Base-by-base conservation (phyloP, 108 stramenopile species). In the Cyclotella cryptica region DNA sequence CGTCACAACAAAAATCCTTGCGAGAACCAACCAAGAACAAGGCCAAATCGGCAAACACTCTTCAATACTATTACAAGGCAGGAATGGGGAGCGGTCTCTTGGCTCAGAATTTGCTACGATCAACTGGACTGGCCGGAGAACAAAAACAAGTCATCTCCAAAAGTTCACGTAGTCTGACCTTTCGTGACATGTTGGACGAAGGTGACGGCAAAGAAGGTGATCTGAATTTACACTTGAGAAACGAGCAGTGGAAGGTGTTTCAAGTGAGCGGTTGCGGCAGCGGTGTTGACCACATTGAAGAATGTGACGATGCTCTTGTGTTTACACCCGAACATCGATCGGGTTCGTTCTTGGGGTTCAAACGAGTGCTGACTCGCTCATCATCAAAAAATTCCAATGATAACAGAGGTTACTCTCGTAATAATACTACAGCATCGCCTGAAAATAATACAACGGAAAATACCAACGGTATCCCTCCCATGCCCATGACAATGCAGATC, bases 201-300 rank as follows among this genome's bases (percentile, higher is more conserved):
- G 79, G 79, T 3, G 79, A 80, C 40, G 79, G 79, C 1, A 52
- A 61, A 58, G 79, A 80, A 51, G 68, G 68, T 4, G 79, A 80
- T 69, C 44, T 69, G 58, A 80, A 80, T 22, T 41, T 59, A 14
- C 65, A 59, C 9, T 63, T 49, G 47, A 49, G 79, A 39, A 80
- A 80, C 39, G 72, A 80, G 44, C 66, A 54, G 66, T 80, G 79
- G 79, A 80, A 80, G 52, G 72, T 66, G 14, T 80, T 80, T 69
- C 39, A 51, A 0, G 52, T 18, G 30, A 73, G 52, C 53, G 62
- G 46, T 57, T 22, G 21, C 11, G 54, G 47, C 22, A 52, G 71
- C 21, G 47, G 11, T 40, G 40, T 52, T 52, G 55, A 40, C 21
- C 8, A 65, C 43, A 39, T 44, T 60, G 39, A n/a, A 10, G 45